These are phyloP conservation scores for Carpinus viminea DNA, from an alignment of 306 rosid species.

Conservation along the genomic window DNA sequence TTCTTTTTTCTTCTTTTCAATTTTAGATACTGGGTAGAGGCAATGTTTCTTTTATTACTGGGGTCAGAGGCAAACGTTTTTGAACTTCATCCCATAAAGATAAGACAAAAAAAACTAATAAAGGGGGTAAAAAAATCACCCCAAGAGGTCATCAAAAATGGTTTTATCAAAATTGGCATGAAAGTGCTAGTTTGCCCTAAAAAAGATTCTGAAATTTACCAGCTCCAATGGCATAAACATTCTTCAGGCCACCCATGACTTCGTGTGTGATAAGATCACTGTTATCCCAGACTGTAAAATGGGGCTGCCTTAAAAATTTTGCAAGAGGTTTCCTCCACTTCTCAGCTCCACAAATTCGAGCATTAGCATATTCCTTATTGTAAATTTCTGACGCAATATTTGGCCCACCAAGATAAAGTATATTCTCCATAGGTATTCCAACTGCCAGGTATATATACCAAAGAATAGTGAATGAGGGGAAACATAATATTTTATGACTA, in stretches of 20 bases:
- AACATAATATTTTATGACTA: background rate
- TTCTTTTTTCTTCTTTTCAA: too few species aligned
- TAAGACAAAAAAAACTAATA: background rate
- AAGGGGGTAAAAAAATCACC: background rate
- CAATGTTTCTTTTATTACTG: too few species aligned
- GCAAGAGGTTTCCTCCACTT: constrained; percentile 94
- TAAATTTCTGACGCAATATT: constrained; percentile 91
- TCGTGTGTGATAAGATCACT: constrained; percentile 94
- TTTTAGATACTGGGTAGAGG: too few species aligned
- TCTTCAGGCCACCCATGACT: constrained; percentile 98
- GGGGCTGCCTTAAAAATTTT: constrained; percentile 81
- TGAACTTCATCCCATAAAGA: background rate
- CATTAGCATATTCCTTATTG: constrained; percentile 95
- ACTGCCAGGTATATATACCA: constrained; percentile 44
- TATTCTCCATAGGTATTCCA: constrained; percentile 81
- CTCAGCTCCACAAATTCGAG: constrained; percentile 94
- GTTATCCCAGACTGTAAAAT: constrained; percentile 91
- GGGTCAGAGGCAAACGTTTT: too few species aligned
- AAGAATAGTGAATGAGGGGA: constrained; percentile 12
- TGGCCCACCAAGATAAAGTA: constrained; percentile 94
- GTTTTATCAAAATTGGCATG: background rate
- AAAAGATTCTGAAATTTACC: constrained; percentile 47
- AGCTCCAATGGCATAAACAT: constrained; percentile 95
- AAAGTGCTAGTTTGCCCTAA: background rate
- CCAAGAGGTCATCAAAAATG: background rate